These are phyloP conservation scores for Graphiopsis chlorocephala DNA, from an alignment of 2,329 filamentous ascomycete genomes.

Conservation along the genomic window DNA sequence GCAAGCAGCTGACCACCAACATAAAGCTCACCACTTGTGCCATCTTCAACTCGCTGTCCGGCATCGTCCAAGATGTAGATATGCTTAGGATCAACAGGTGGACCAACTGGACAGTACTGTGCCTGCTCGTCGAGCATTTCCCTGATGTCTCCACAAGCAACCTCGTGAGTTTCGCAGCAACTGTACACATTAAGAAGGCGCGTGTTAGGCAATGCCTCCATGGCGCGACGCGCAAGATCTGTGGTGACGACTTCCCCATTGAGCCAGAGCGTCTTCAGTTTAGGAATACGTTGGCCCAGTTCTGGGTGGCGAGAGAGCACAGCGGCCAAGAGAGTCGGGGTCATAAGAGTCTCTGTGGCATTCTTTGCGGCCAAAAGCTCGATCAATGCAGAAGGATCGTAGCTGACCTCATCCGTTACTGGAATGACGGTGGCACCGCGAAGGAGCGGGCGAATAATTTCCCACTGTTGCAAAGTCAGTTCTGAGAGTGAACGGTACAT, in stretches of 20 bases:
- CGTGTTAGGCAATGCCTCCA: constrained; percentile 65
- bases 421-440: constrained; percentile 73
- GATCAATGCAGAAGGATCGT: constrained; percentile 72
- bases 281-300: constrained; percentile 61
- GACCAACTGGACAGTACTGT: constrained; percentile 71
- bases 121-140: constrained; percentile 61
- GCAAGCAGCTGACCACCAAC: constrained; percentile 72
- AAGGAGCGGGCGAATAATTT: constrained; percentile 73
- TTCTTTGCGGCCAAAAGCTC: constrained; percentile 63
- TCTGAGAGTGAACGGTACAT: background rate
- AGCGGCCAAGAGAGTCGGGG: constrained; percentile 72
- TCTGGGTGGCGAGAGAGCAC: constrained; percentile 65
- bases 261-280: constrained; percentile 70
- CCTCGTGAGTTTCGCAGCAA: constrained; percentile 78
- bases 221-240: constrained; percentile 67
- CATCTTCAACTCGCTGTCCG: constrained; percentile 61
- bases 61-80: constrained; percentile 71
- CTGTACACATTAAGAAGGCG: constrained; percentile 78
- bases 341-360: constrained; percentile 81
- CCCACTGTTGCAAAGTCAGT: constrained; percentile 51
- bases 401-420: constrained; percentile 73
- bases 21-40: constrained; percentile 68
- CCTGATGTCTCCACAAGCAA: constrained; percentile 71
- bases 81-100: constrained; percentile 63
- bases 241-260: constrained; percentile 82